Base-by-base conservation (phyloP, 352 stramenopile species). In the Elongisporangium anandrum region DNA sequence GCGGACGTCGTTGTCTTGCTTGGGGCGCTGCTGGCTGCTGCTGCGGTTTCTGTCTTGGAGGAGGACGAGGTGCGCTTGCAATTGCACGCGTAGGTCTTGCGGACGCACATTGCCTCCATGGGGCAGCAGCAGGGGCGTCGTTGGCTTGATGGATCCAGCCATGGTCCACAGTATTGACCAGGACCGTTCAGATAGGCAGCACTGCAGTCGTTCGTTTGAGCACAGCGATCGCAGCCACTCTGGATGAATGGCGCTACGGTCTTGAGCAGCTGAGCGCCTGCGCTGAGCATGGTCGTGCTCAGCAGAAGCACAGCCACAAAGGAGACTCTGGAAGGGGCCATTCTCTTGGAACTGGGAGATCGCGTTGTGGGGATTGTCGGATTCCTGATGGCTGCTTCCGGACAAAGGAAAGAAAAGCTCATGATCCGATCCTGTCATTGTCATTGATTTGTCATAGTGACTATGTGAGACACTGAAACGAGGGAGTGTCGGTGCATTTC, bases 51-150 rank as follows among this genome's bases (percentile, higher is more conserved):
- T 41, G 29, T 41, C 29, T 41, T 41, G 9, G 29, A 2, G 29
- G 29, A 9, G 1, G 29, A 41, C 29, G 29, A 41, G 1, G 5
- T 13, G 29, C 5, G 29, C 52, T 72, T 66, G 65, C 71, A 87
- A 13, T 67, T 61, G 68, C 78, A 90, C 26, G 76, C 57, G 55
- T 77, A 79, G 19, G 45, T 76, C 68, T 29, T 54, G 70, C 20
- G 56, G 73, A 65, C 72, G 81, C 52, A 70, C 68, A 8, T 73
- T 63, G 22, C 51, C 2, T 41, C 64, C 34, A 57, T 56, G 29
- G 80, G 67, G 54, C 77, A 88, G 64, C 77, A 90, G 65, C 81
- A 90, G 17, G 74, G 56, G 47, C 68, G 68, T 15, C 64, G 64
- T 16, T 72, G 63, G 39, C 56, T 71, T 5, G 59, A 59, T 21